phyloP scores from a whole-genome alignment of 2,329 filamentous ascomycete genomes.

The Alternaria arborescens region DNA sequence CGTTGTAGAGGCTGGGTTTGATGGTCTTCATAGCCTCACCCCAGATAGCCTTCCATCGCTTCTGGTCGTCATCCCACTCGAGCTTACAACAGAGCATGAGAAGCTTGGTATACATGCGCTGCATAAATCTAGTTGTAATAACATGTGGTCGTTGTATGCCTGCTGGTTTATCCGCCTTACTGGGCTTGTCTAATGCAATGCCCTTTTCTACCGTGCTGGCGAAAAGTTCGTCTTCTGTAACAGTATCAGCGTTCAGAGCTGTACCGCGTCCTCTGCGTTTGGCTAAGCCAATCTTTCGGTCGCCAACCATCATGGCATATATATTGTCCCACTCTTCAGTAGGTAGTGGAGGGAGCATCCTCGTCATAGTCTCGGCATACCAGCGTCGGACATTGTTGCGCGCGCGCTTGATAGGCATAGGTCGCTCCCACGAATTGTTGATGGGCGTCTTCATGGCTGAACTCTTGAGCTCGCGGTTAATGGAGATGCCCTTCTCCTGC shows the following conservation, averaged over 20 bases:
- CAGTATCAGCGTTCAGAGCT: not conserved
- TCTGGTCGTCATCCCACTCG: conserved; percentile 45
- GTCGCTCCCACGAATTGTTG: conserved; percentile 56
- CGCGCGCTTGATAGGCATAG: conserved; percentile 56
- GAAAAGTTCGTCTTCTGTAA: conserved; percentile 10
- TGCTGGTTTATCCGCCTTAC: conserved; percentile 33
- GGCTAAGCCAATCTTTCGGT: conserved; percentile 35
- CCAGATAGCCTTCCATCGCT: conserved; percentile 41
- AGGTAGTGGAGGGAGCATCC: conserved; percentile 57
- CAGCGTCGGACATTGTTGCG: conserved; percentile 55
- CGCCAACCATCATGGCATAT: conserved; percentile 50
- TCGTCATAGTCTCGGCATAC: conserved; percentile 55
- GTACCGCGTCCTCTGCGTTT: conserved; percentile 28
- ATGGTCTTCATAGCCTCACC: conserved; percentile 25
- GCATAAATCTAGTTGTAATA: conserved; percentile 58
- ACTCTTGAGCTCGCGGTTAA: conserved; percentile 36
- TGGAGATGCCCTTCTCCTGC: conserved; percentile 22
- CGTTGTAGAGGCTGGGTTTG: conserved; percentile 21
- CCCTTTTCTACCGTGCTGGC: conserved; percentile 22
- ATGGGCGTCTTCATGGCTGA: conserved; percentile 49
- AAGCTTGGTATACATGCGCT: conserved; percentile 54
- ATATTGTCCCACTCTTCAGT: conserved; percentile 55
- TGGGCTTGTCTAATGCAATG: conserved; percentile 38
- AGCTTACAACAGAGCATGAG: conserved; percentile 55
- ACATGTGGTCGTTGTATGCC: conserved; percentile 41